Percentiles rank a stretch among this genome's conserved stretches.
These are phyloP conservation scores for Trametes cinnabarina DNA, from an alignment of 768 basidiomycete species.

Conservation along the genomic window DNA sequence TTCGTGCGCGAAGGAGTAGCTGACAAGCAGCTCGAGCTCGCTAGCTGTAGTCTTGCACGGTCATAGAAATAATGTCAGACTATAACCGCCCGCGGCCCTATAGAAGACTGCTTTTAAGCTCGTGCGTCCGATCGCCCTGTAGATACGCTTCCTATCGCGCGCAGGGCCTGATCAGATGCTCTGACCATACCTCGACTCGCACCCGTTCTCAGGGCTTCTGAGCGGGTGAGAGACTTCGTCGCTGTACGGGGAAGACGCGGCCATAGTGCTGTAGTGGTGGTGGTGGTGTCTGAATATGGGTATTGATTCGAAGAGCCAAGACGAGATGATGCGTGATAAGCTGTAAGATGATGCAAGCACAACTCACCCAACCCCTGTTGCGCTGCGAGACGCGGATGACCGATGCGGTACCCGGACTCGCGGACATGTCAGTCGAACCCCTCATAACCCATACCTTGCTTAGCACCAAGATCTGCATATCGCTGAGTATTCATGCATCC, in stretches of 20 bases:
- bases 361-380: too few relatives aligned
- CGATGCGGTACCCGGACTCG: slow-evolving; percentile 3
- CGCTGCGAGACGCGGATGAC: background rate
- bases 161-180: background rate
- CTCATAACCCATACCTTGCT: too few relatives aligned
- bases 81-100: background rate
- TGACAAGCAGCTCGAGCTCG: too few relatives aligned
- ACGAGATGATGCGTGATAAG: background rate
- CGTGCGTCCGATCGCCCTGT: background rate
- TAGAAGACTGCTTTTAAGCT: too few relatives aligned
- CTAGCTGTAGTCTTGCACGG: too few relatives aligned
- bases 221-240: background rate
- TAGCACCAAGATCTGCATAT: too few relatives aligned
- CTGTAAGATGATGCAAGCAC: too few relatives aligned
- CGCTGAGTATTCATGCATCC: too few relatives aligned
- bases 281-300: background rate
- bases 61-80: background rate
- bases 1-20: background rate
- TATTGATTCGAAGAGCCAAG: background rate
- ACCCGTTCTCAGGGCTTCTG: background rate
- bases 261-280: background rate
- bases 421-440: too few relatives aligned
- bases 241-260: background rate
- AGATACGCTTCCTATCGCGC: background rate
- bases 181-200: slow-evolving; percentile 5